A percentile compares a stretch with the other conserved stretches of the same genome.
These are phyloP conservation scores for Croton laevigatus DNA, from an alignment of 441 rosid genomes.

Conservation along the genomic window DNA sequence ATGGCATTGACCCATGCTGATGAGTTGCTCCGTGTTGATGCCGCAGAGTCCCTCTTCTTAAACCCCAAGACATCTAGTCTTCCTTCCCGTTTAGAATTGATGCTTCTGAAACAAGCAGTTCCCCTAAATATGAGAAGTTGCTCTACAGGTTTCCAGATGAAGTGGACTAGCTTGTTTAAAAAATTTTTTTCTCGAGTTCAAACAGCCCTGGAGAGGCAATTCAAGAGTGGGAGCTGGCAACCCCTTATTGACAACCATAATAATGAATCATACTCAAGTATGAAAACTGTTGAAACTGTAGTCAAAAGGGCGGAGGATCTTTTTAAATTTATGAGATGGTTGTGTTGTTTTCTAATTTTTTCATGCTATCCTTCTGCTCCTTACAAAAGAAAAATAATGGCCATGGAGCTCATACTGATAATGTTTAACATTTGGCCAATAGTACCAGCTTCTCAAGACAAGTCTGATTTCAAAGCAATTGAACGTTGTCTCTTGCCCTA, in stretches of 20 bases:
- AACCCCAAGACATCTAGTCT: slow-evolving; percentile 89
- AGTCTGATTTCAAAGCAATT: slow-evolving; percentile 28
- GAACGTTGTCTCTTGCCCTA: slow-evolving; percentile 66
- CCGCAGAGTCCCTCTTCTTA: slow-evolving; percentile 90
- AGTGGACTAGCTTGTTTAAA: slow-evolving; percentile 91
- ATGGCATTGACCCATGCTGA: slow-evolving; percentile 90
- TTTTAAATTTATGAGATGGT: slow-evolving; percentile 88
- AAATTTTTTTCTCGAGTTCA: slow-evolving; percentile 90
- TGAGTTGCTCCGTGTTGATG: slow-evolving; percentile 90
- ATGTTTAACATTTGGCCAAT: slow-evolving; percentile 90
- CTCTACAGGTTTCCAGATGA: slow-evolving; percentile 97
- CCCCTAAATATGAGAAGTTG: slow-evolving; percentile 97
- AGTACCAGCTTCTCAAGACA: slow-evolving; percentile 42
- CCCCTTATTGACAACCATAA: slow-evolving; percentile 37
- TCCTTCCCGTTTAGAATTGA: slow-evolving; percentile 82
- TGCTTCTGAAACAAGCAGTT: slow-evolving; percentile 72
- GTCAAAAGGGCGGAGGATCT: slow-evolving; percentile 62
- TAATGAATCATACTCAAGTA: slow-evolving; percentile 25
- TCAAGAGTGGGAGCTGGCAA: slow-evolving; percentile 70
- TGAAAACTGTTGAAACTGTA: slow-evolving; percentile 36
- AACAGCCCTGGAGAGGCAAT: slow-evolving; percentile 88
- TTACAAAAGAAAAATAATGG: slow-evolving; percentile 93
- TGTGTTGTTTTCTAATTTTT: slow-evolving; percentile 75
- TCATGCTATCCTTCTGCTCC: slow-evolving; percentile 99
- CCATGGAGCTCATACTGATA: slow-evolving; percentile 81